A percentile compares a stretch with the other conserved stretches of the same genome.
Evolutionary conservation across 2,329 filamentous ascomycete genomes (phyloP).

Genomic region (Nothophaeocryptopus gaeumannii): DNA sequence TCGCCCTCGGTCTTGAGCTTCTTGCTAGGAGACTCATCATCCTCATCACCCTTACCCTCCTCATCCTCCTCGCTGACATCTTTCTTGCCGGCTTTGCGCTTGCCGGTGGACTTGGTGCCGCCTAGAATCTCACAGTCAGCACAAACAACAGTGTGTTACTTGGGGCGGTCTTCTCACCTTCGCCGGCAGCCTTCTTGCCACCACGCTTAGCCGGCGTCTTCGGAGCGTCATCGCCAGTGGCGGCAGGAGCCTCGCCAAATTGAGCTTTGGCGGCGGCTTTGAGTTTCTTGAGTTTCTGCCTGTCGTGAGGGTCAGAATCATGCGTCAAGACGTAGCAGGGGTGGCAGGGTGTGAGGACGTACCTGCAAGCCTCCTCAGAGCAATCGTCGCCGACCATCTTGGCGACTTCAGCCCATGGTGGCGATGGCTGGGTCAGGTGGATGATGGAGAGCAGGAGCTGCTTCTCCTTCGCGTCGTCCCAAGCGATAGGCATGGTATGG

Average conservation of each 20-base stretch:
- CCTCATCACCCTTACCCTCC: too few relatives aligned
- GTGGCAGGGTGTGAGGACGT: neutral
- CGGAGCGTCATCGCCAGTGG: neutral
- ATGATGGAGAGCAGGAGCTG: slow-evolving; percentile 13
- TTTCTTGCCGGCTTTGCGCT: too few relatives aligned
- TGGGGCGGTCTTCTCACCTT: too few relatives aligned
- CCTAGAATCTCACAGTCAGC: too few relatives aligned
- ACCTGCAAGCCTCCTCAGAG: slow-evolving; percentile 7
- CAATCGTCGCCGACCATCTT: slow-evolving; percentile 1
- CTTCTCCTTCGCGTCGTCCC: slow-evolving; percentile 15
- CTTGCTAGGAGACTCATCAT: too few relatives aligned
- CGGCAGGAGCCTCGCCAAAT: slow-evolving; percentile 2
- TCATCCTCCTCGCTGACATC: too few relatives aligned
- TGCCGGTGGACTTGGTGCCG: too few relatives aligned
- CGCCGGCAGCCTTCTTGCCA: neutral
- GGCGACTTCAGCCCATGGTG: slow-evolving; percentile 19
- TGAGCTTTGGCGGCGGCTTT: neutral
- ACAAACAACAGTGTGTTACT: too few relatives aligned
- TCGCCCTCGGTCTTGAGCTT: too few relatives aligned
- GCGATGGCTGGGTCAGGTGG: slow-evolving; percentile 8
- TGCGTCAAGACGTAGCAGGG: neutral
- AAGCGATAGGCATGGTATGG: slow-evolving; percentile 9
- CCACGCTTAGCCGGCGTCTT: slow-evolving; percentile 10
- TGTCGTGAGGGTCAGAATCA: neutral
- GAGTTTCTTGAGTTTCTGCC: slow-evolving; percentile 11